phyloP scores from a whole-genome alignment of 1,284 basidiomycete species.

The Lignosus rhinocerotis region DNA sequence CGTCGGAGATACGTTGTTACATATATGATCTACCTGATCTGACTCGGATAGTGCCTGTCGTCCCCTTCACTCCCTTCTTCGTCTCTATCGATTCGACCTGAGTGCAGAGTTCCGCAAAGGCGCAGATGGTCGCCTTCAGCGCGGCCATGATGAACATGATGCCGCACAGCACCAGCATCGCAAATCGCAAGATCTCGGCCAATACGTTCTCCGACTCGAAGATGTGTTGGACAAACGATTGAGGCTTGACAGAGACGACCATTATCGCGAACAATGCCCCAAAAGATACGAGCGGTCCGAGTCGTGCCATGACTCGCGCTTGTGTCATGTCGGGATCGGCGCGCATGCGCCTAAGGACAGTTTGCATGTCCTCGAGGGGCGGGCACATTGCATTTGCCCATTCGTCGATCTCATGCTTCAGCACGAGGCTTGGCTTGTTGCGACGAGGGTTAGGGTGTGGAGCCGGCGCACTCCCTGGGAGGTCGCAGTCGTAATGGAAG shows the following conservation, averaged over 20 bases:
- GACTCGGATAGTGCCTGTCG: no score
- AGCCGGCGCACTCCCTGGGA: background rate
- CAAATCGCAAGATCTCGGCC: constrained; percentile 2
- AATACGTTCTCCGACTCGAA: constrained; percentile 5
- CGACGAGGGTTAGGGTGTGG: background rate
- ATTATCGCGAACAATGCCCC: constrained; percentile 15
- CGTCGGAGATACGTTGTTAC: no score
- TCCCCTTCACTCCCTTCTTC: no score
- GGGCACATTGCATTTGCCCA: constrained; percentile 22
- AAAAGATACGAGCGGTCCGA: constrained; percentile 18
- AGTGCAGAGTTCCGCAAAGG: constrained; percentile 10
- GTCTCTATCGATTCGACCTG: constrained; percentile 1
- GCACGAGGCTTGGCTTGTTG: background rate
- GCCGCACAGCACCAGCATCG: background rate
- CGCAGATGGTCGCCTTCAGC: constrained; percentile 17
- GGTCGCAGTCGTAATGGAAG: background rate
- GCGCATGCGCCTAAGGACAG: constrained; percentile 16
- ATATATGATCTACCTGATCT: no score
- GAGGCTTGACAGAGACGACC: constrained; percentile 18
- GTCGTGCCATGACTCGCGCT: constrained; percentile 17
- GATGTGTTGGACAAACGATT: constrained; percentile 21
- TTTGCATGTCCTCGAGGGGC: constrained; percentile 18
- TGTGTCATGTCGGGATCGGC: constrained; percentile 19
- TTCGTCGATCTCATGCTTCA: constrained; percentile 8
- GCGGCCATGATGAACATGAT: constrained; percentile 5